Evolutionary conservation across 2,329 filamentous ascomycete genomes (phyloP), one percentile per base, ranked within the genome.

Genomic region (Orbilia javanica): DNA sequence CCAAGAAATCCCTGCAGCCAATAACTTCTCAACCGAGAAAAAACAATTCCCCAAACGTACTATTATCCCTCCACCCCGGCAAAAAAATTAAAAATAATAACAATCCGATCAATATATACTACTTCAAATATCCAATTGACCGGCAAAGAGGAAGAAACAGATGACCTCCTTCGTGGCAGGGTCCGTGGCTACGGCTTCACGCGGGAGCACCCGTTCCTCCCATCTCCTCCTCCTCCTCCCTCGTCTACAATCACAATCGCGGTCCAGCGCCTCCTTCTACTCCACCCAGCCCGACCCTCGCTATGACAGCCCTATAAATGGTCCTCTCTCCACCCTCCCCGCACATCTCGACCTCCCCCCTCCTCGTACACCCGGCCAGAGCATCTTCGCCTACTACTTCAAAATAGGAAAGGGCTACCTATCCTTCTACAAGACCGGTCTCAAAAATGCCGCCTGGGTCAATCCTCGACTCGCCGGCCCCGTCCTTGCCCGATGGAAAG

Each of bases 381-480:
- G 85, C 29, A 82, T 85, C 20, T 83, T 88, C 69, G 84, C 84
- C 18, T 88, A 92, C 85, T 86, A 89, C 79, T 88, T 89, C 82
- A 83, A 85, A 50, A 85, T 90, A 29, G 95, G 93, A 79, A 91
- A 92, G 83, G 89, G 92, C 64, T 97, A 97, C 84, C 65, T 92
- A 8, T 84, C 84, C 39, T 98, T 98, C 88, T 98, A 97, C 89
- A 97, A 96, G 85, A 88, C 89, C 0, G 95, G 94, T 18, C 85
- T 97, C 34, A 90, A 90, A 82, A 90, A 91, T 81, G 90, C 97
- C 64, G 90, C 89, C 83, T 85, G 86, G 75, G 97, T 87, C 80
- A 84, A 86, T 72, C 82, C 85, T 8, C 83, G 86, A 0, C 84
- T 83, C 5, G 69, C 82, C 4, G 80, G 88, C 81, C 87, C 88